These are phyloP conservation scores for Coniochaeta sp. DNA, from an alignment of 2,329 filamentous ascomycete species.

Conservation along the genomic window DNA sequence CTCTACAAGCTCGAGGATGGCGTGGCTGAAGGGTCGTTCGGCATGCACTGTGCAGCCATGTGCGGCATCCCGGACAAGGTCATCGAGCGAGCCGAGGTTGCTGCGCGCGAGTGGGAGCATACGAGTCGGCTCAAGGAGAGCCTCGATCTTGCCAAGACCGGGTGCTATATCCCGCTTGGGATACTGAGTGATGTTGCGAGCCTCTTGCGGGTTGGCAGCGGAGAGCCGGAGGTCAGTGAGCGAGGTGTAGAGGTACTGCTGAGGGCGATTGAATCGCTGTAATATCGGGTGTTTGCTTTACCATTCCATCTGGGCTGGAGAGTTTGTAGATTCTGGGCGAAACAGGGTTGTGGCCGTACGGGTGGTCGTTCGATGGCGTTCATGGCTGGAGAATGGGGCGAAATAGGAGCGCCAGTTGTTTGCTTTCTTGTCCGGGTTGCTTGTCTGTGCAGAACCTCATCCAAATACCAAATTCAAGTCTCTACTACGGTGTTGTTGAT, in stretches of 20 bases:
- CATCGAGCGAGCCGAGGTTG: slow-evolving; percentile 79
- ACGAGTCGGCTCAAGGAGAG: slow-evolving; percentile 86
- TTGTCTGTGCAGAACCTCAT: too few species aligned
- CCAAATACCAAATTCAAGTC: too few species aligned
- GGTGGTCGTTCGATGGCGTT: too few species aligned
- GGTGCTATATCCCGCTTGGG: slow-evolving; percentile 77
- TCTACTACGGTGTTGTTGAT: too few species aligned
- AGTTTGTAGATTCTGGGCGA: neutral
- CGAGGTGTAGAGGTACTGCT: slow-evolving; percentile 52
- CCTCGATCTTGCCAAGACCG: slow-evolving; percentile 70
- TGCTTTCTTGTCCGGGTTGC: too few species aligned
- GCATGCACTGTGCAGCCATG: slow-evolving; percentile 99
- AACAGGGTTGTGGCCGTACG: neutral
- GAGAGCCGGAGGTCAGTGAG: slow-evolving; percentile 37
- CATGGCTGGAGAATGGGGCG: too few species aligned
- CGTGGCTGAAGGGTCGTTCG: slow-evolving; percentile 92
- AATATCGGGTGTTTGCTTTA: neutral
- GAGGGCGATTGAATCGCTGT: slow-evolving; percentile 53
- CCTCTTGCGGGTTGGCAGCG: slow-evolving; percentile 54
- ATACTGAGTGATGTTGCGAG: slow-evolving; percentile 82
- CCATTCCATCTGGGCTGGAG: too few species aligned
- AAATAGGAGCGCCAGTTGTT: too few species aligned
- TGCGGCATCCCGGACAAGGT: slow-evolving; percentile 82
- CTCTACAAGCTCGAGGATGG: slow-evolving; percentile 90
- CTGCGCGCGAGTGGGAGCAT: slow-evolving; percentile 90